Percentiles rank a stretch among this genome's conserved stretches.
Evolutionary conservation across 495 filamentous ascomycete genomes (phyloP).

Genomic region (Pyrenula massariospora): DNA sequence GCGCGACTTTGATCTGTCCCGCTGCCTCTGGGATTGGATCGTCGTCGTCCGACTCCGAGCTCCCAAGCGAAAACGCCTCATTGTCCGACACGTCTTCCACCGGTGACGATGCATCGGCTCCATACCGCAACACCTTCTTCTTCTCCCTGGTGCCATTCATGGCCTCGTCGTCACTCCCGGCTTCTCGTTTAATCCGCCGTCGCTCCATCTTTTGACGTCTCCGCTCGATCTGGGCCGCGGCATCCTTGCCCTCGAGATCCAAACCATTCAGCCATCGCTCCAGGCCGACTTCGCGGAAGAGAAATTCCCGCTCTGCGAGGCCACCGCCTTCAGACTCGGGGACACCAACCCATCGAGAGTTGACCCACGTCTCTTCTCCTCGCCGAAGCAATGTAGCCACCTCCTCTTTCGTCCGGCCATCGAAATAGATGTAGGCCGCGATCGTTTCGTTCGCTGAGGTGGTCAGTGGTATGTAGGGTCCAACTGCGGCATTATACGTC

Average conservation of each 20-base stretch:
- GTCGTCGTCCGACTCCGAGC: constrained; percentile 62
- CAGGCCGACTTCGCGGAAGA: constrained; percentile 93
- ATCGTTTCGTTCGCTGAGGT: constrained; percentile 89
- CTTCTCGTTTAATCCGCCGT: constrained; percentile 54
- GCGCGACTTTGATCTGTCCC: constrained; percentile 94
- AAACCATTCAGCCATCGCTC: constrained; percentile 93
- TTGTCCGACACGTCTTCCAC: constrained; percentile 64
- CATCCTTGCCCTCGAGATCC: constrained; percentile 78
- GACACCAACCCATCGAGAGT: constrained; percentile 93
- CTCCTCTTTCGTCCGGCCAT: constrained; percentile 89
- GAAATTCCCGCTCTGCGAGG: constrained; percentile 89
- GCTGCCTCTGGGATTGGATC: constrained; percentile 88
- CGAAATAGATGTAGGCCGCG: constrained; percentile 98
- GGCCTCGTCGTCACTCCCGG: constrained; percentile 34
- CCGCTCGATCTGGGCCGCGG: constrained; percentile 79
- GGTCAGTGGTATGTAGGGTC: constrained; percentile 80
- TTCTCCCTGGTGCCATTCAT: constrained; percentile 27
- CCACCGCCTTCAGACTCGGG: constrained; percentile 84
- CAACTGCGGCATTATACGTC: constrained; percentile 45
- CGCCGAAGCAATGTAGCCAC: constrained; percentile 86
- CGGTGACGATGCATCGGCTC: constrained; percentile 57
- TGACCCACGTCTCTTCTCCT: constrained; percentile 98
- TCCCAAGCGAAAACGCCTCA: constrained; percentile 41
- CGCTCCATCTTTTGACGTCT: constrained; percentile 81
- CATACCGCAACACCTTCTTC: constrained; percentile 64